Conservation (phyloP, 768 basidiomycete species). For the Pleurotus pulmonarius region DNA sequence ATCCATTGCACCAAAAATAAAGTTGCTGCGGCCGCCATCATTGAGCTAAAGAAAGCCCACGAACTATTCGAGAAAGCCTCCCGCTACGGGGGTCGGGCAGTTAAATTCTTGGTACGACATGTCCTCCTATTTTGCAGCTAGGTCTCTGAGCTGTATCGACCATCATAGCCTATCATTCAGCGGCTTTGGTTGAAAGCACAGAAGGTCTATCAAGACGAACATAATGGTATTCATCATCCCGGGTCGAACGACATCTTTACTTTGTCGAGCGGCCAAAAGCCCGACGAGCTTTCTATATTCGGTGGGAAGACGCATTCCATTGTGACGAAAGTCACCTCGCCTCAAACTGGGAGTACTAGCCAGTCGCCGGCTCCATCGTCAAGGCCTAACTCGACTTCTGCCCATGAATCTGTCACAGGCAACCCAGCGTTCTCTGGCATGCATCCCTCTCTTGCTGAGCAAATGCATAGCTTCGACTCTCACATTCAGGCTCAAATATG, state of each 20-base stretch:
- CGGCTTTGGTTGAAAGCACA: slow-evolving; percentile 62
- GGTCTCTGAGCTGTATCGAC: too few relatives aligned
- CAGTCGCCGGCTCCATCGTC: slow-evolving; percentile 16
- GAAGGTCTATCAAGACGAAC: slow-evolving; percentile 41
- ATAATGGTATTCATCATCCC: slow-evolving; percentile 38
- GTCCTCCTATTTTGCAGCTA: background rate
- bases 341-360: slow-evolving; percentile 6
- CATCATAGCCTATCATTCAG: slow-evolving; percentile 57
- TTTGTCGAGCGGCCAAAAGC: slow-evolving; percentile 41
- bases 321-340: slow-evolving; percentile 36
- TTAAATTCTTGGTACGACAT: slow-evolving; percentile 56
- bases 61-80: slow-evolving; percentile 67
- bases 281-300: slow-evolving; percentile 73
- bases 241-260: slow-evolving; percentile 58
- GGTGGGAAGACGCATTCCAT: slow-evolving; percentile 72
- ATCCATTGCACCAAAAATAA: slow-evolving; percentile 65
- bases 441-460: slow-evolving; percentile 54
- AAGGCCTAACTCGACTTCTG: slow-evolving; percentile 12
- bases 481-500: slow-evolving; percentile 48
- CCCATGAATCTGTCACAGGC: slow-evolving; percentile 25
- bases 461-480: slow-evolving; percentile 54
- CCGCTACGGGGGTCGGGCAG: slow-evolving; percentile 57
- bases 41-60: slow-evolving; percentile 59
- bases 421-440: slow-evolving; percentile 42
- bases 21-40: slow-evolving; percentile 65